A percentile compares a stretch with the other conserved stretches of the same genome.
Evolutionary conservation across 257 asterid species (phyloP).

Genomic region (Henckelia pumila): DNA sequence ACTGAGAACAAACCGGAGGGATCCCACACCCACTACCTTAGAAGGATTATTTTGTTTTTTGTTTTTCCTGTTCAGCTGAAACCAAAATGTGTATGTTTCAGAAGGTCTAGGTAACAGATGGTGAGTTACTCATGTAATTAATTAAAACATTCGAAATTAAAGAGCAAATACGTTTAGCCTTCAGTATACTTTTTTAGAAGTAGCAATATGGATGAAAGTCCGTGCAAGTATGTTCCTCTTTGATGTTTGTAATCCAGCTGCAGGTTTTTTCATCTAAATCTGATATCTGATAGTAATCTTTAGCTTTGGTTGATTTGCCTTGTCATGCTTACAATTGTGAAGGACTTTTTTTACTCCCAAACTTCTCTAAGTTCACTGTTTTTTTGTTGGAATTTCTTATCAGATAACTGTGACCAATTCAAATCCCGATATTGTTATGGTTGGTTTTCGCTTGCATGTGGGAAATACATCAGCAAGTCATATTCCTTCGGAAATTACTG

Average conservation of each 20-base stretch:
- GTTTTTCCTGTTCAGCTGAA: no score
- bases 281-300: background rate
- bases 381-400: constrained; percentile 16
- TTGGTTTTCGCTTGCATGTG: constrained; percentile 90
- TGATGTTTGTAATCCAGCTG: constrained; percentile 14
- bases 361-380: constrained; percentile 19
- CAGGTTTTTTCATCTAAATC: background rate
- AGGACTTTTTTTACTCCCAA: constrained; percentile 17
- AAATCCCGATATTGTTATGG: constrained; percentile 97
- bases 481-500: constrained; percentile 81
- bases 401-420: constrained; percentile 90
- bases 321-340: constrained; percentile 9
- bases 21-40: no score
- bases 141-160: background rate
- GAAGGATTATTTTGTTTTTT: no score
- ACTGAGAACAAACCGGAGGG: no score
- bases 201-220: constrained; percentile 5
- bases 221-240: background rate
- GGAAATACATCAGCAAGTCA: constrained; percentile 89
- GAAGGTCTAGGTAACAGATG: background rate
- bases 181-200: constrained; percentile 1
- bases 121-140: constrained; percentile 5
- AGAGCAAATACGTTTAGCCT: constrained; percentile 1
- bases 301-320: constrained; percentile 2
- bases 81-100: background rate